Percentiles rank a stretch among this genome's conserved stretches.
phyloP scores from a whole-genome alignment of 768 basidiomycete species.

The Pleurotus salmoneostramineus region DNA sequence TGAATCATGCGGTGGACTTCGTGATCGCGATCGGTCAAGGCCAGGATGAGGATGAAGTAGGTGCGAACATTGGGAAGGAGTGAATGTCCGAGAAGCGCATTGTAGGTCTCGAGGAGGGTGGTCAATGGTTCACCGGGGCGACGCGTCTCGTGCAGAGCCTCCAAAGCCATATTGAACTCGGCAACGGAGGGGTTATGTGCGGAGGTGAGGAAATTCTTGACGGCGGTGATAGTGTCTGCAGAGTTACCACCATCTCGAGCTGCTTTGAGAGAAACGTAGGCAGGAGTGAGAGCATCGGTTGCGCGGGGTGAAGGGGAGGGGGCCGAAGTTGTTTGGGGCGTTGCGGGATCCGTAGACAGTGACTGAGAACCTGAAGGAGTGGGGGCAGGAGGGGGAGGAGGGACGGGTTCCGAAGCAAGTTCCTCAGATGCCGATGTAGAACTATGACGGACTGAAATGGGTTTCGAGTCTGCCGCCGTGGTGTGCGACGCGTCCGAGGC shows the following conservation, averaged over 20 bases:
- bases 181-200: slow-evolving; percentile 31
- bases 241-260: slow-evolving; percentile 23
- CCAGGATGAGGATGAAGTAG: slow-evolving; percentile 56
- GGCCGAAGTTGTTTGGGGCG: slow-evolving; percentile 15
- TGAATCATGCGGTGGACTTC: slow-evolving; percentile 52
- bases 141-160: slow-evolving; percentile 46
- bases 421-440: slow-evolving; percentile 35
- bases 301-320: not conserved
- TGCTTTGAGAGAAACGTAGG: slow-evolving; percentile 16
- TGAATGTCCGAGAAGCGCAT: slow-evolving; percentile 59
- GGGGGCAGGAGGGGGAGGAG: slow-evolving; percentile 8
- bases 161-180: slow-evolving; percentile 63
- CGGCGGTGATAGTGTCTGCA: slow-evolving; percentile 26
- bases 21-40: slow-evolving; percentile 61
- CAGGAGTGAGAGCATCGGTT: not conserved
- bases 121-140: slow-evolving; percentile 48
- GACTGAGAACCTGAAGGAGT: slow-evolving; percentile 10
- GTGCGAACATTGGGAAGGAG: slow-evolving; percentile 62
- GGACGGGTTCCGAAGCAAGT: slow-evolving; percentile 12
- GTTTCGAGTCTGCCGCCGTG: slow-evolving; percentile 12
- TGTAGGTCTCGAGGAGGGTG: slow-evolving; percentile 63
- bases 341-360: slow-evolving; percentile 16
- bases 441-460: slow-evolving; percentile 41
- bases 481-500: slow-evolving; percentile 31
- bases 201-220: slow-evolving; percentile 27